These are phyloP conservation scores for Ganoderma leucocontextum DNA, from an alignment of 1,284 basidiomycete genomes.

Conservation along the genomic window DNA sequence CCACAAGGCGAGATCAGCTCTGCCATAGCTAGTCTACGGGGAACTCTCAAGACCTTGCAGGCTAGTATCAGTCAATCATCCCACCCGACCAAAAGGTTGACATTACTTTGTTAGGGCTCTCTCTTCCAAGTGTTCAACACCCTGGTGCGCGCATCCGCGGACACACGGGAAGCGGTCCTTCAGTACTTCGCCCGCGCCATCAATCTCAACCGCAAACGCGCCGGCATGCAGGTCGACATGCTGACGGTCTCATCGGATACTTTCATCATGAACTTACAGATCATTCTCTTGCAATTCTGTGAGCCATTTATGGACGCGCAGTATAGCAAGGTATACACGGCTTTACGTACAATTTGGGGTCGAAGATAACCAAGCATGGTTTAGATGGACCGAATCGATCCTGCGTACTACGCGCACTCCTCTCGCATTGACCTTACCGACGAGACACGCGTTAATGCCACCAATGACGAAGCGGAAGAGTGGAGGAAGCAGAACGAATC, in stretches of 20 bases:
- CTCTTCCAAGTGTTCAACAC: conserved; percentile 92
- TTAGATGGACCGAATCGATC: conserved; percentile 92
- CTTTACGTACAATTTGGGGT: background rate
- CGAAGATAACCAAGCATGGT: background rate
- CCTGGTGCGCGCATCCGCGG: conserved; percentile 84
- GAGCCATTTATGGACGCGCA: conserved; percentile 96
- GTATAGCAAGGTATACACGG: conserved; percentile 78
- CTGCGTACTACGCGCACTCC: conserved; percentile 80
- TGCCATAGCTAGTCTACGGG: conserved; percentile 83
- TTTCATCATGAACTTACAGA: conserved; percentile 93
- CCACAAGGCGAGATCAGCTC: conserved; percentile 82
- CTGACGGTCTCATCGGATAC: conserved; percentile 90
- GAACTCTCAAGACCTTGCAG: conserved; percentile 84
- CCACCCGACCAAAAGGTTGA: background rate
- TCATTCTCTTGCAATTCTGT: conserved; percentile 86
- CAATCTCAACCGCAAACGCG: conserved; percentile 83
- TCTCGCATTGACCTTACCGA: conserved; percentile 80
- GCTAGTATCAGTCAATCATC: conserved; percentile 46
- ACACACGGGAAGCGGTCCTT: conserved; percentile 86
- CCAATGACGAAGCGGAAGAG: conserved; percentile 80
- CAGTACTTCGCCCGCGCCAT: conserved; percentile 83
- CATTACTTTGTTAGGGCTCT: conserved; percentile 56
- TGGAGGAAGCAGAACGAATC: conserved; percentile 68
- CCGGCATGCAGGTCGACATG: conserved; percentile 92
- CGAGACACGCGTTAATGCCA: conserved; percentile 92